Percentiles rank a stretch among this genome's conserved stretches.
These are phyloP conservation scores for Carex arenaria DNA, from an alignment of 202 grass and related monocot genomes.

Conservation along the genomic window DNA sequence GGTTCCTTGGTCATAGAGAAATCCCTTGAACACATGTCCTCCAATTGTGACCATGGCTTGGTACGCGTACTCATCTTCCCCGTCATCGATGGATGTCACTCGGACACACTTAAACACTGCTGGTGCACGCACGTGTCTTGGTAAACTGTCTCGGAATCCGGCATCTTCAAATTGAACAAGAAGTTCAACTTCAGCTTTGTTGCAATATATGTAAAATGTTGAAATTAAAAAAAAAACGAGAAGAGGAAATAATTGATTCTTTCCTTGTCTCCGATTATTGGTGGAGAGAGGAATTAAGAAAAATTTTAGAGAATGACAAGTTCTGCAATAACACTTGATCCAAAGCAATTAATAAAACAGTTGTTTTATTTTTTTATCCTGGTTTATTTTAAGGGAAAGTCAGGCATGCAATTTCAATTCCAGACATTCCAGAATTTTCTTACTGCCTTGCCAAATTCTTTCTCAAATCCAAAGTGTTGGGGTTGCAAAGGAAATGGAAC, in stretches of 20 bases:
- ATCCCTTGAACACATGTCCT: slow-evolving; percentile 98
- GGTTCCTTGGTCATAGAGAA: slow-evolving; percentile 87
- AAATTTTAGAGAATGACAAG: background rate
- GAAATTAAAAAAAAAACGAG: background rate
- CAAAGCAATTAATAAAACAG: slow-evolving; percentile 8
- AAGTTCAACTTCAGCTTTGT: background rate
- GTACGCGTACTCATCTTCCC: slow-evolving; percentile 95
- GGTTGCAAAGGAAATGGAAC: background rate
- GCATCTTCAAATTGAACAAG: slow-evolving; percentile 32
- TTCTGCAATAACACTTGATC: slow-evolving; percentile 12
- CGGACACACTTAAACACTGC: slow-evolving; percentile 97
- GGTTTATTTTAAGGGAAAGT: background rate
- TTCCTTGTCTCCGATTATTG: background rate
- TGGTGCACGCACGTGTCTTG: slow-evolving; percentile 77
- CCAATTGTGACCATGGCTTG: slow-evolving; percentile 85
- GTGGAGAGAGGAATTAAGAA: background rate
- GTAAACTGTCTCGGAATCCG: slow-evolving; percentile 48
- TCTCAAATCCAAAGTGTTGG: background rate
- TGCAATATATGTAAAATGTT: background rate
- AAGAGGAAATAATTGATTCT: background rate
- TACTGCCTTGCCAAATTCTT: background rate
- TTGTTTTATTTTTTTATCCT: background rate
- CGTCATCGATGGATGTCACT: slow-evolving; percentile 92
- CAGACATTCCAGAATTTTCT: background rate
- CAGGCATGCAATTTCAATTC: background rate